These are phyloP conservation scores for Nicotiana undulata DNA, from an alignment of 257 asterid species.

Conservation along the genomic window DNA sequence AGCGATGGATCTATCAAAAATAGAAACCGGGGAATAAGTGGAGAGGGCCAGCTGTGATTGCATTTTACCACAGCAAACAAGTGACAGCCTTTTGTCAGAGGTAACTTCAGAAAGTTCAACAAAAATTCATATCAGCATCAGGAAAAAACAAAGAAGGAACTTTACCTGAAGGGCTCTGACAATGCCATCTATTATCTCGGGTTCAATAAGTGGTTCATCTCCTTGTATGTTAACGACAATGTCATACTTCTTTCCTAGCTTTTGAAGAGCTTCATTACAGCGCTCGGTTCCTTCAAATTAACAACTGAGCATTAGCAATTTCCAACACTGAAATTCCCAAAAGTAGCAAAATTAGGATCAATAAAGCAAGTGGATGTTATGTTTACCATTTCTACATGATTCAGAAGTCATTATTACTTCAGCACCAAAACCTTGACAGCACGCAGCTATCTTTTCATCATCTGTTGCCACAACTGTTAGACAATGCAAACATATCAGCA, in stretches of 20 bases:
- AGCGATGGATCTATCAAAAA: background rate
- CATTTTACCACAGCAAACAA: background rate
- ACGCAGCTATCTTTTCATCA: constrained; percentile 81
- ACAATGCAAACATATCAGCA: background rate
- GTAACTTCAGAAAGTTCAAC: background rate
- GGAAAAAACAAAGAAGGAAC: background rate
- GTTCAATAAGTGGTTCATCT: constrained; percentile 94
- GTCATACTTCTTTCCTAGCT: constrained; percentile 59
- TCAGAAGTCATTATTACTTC: constrained; percentile 87
- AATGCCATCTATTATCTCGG: constrained; percentile 78
- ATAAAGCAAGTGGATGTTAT: background rate
- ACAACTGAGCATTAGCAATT: background rate
- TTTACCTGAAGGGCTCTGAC: constrained; percentile 76
- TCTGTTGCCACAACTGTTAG: constrained; percentile 82
- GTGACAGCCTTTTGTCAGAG: background rate
- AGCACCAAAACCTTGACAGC: constrained; percentile 89
- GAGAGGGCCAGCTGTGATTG: background rate
- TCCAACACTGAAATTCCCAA: background rate
- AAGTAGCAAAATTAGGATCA: background rate
- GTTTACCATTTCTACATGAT: constrained; percentile 72
- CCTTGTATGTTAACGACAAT: constrained; percentile 90
- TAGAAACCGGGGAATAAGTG: background rate
- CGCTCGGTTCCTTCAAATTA: constrained; percentile 65
- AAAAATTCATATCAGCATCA: background rate
- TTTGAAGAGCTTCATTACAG: constrained; percentile 75